phyloP scores from a whole-genome alignment of 768 basidiomycete species.

The Lentinula boryana region DNA sequence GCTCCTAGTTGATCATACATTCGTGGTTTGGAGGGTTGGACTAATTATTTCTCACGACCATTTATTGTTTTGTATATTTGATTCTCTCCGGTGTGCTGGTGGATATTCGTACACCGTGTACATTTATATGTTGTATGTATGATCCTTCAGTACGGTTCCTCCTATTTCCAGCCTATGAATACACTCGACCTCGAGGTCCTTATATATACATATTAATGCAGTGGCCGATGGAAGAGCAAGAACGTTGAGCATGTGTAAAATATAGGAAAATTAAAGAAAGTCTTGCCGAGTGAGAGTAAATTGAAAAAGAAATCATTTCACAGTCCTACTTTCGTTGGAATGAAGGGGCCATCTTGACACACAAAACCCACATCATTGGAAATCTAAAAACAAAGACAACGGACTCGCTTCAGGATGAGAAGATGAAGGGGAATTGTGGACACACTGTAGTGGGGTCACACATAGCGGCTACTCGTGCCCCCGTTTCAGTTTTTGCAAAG shows the following conservation, averaged over 20 bases:
- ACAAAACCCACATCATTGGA: conserved; percentile 43
- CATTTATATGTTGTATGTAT: conserved; percentile 3
- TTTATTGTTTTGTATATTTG: conserved; percentile 4
- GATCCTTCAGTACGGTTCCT: neutral
- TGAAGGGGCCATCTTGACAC: conserved; percentile 41
- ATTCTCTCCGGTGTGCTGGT: neutral
- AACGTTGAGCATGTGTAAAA: neutral
- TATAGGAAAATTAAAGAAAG: too few relatives aligned
- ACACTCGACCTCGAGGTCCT: conserved; percentile 3
- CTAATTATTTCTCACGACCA: neutral
- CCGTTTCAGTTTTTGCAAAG: conserved; percentile 38
- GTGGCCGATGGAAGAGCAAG: neutral
- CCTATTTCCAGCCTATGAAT: conserved; percentile 4
- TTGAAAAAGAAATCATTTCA: neutral
- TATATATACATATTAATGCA: neutral
- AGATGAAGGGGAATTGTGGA: neutral
- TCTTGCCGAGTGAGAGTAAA: too few relatives aligned
- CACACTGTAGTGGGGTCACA: conserved; percentile 47
- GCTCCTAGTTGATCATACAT: conserved; percentile 44
- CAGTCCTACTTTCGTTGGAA: conserved; percentile 22
- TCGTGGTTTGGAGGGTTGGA: neutral
- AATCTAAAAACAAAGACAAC: conserved; percentile 22
- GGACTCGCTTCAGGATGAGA: neutral
- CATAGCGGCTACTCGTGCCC: conserved; percentile 40
- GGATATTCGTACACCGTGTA: neutral